Base-by-base conservation (phyloP, 2,329 filamentous ascomycete genomes). In the Penicillium sp. region DNA sequence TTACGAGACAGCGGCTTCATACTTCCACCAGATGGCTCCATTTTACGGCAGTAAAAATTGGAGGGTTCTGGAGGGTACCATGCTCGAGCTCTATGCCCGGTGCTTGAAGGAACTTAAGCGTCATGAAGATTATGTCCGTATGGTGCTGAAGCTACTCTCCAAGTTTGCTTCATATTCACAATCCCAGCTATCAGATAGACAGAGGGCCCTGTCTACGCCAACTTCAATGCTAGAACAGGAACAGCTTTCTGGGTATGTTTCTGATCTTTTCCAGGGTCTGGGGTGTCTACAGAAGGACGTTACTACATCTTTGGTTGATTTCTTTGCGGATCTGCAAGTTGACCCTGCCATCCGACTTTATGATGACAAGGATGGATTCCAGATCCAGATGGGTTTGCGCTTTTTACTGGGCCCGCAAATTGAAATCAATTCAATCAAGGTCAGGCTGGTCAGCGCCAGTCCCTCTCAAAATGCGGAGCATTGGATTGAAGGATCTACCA, bases 81-180 rank as follows among this genome's bases (percentile, higher is more conserved):
- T 96, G 83, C 82, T 98, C 6, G 85, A 91, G 62, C 89, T 97
- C 82, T 95, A 97, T 71, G 85, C 90, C 0, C 84, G 85, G 49
- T 98, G 93, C 72, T 81, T 99, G 27, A 88, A 90, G 62, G 84
- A 91, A 65, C 82, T 96, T 27, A 81, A 89, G 49, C 85, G 87
- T 14, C 86, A 87, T 58, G 89, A 93, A 52, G 91, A 96, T 60
- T 96, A 92, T 67, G 86, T 93, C 16, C 85, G 85, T 25, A 87
- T 90, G 9, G 82, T 91, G 9, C 79, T 97, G 14, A 89, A 89
- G 66, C 78, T 97, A 1, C 76, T 77, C 42, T 68, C 73, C 13
- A 74, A 73, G 55, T 76, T 74, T 60, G 73, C 74, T 25, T 59
- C 65, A 46, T 63, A 71, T 58, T 67, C 64, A 14, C 70, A 75